A percentile compares a stretch with the other conserved stretches of the same genome.
phyloP scores from a whole-genome alignment of 768 basidiomycete species.

The Collybiopsis confluens region DNA sequence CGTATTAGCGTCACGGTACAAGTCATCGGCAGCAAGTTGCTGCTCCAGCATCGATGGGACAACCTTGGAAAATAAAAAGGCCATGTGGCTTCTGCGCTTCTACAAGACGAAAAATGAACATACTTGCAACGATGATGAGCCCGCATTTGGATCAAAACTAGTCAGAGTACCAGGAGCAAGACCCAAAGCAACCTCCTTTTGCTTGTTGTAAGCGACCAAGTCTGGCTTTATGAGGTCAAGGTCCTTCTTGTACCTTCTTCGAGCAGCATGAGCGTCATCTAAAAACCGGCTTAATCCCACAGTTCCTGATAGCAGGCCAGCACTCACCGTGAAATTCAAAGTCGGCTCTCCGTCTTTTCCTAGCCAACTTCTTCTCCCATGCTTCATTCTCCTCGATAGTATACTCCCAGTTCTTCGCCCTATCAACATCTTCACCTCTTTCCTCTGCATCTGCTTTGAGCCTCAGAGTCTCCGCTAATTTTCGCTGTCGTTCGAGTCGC shows the following conservation, averaged over 20 bases:
- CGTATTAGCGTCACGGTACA: constrained; percentile 93
- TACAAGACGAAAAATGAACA: constrained; percentile 10
- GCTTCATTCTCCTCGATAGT: constrained; percentile 93
- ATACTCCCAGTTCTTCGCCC: constrained; percentile 93
- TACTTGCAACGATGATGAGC: constrained; percentile 34
- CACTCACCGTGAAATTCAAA: constrained; percentile 87
- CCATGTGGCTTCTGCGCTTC: too few species aligned
- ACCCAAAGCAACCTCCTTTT: constrained; percentile 84
- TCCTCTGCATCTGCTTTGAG: constrained; percentile 87
- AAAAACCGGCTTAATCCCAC: not conserved
- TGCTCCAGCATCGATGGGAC: constrained; percentile 58
- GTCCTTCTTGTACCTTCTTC: constrained; percentile 89
- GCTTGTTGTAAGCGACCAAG: constrained; percentile 78
- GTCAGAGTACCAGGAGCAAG: constrained; percentile 67
- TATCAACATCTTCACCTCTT: constrained; percentile 85
- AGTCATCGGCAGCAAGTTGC: constrained; percentile 66
- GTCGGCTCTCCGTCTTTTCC: constrained; percentile 82
- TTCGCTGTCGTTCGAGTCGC: constrained; percentile 84
- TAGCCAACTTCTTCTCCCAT: constrained; percentile 88
- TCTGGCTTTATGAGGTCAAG: constrained; percentile 86
- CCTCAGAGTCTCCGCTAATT: constrained; percentile 82
- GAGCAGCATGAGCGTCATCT: constrained; percentile 91
- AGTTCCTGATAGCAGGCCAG: too few species aligned
- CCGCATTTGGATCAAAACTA: constrained; percentile 48
- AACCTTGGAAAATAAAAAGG: constrained; percentile 28